A percentile compares a stretch with the other conserved stretches of the same genome.
Evolutionary conservation across 495 filamentous ascomycete species (phyloP).

Genomic region (Penicillium riverlandense): DNA sequence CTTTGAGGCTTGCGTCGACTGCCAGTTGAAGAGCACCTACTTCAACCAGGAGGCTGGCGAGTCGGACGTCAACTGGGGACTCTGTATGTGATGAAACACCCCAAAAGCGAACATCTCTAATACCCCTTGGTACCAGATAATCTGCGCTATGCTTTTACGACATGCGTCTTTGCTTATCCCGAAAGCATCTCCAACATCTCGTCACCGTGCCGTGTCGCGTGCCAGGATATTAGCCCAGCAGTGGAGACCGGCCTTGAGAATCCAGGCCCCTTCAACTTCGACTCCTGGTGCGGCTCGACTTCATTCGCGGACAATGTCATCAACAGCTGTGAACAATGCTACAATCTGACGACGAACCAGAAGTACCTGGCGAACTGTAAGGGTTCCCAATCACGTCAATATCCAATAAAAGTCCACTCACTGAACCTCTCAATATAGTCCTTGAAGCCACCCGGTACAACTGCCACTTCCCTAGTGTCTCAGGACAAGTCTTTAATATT

Average conservation of each 20-base stretch:
- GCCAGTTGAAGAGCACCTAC: slow-evolving; percentile 49
- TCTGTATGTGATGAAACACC: slow-evolving; percentile 40
- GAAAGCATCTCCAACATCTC: slow-evolving; percentile 26
- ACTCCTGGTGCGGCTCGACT: slow-evolving; percentile 24
- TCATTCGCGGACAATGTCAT: slow-evolving; percentile 37
- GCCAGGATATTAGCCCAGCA: slow-evolving; percentile 25
- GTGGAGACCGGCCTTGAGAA: slow-evolving; percentile 25
- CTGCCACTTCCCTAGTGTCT: slow-evolving; percentile 35
- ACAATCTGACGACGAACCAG: slow-evolving; percentile 34
- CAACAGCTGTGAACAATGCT: slow-evolving; percentile 38
- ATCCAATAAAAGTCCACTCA: no score
- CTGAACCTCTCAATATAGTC: slow-evolving; percentile 20
- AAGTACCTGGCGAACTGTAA: slow-evolving; percentile 45
- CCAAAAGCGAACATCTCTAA: not conserved
- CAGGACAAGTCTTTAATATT: slow-evolving; percentile 31
- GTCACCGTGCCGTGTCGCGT: slow-evolving; percentile 36
- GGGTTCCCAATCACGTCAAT: slow-evolving; percentile 11
- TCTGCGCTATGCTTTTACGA: slow-evolving; percentile 39
- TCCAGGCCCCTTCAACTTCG: slow-evolving; percentile 21
- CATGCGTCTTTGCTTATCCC: slow-evolving; percentile 40
- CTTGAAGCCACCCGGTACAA: slow-evolving; percentile 43
- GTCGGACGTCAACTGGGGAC: slow-evolving; percentile 52
- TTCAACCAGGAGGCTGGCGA: slow-evolving; percentile 36
- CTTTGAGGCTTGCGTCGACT: slow-evolving; percentile 53
- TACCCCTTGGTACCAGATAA: slow-evolving; percentile 29